Conservation (phyloP, 1,284 basidiomycete genomes). For the Pascua guehoae region DNA sequence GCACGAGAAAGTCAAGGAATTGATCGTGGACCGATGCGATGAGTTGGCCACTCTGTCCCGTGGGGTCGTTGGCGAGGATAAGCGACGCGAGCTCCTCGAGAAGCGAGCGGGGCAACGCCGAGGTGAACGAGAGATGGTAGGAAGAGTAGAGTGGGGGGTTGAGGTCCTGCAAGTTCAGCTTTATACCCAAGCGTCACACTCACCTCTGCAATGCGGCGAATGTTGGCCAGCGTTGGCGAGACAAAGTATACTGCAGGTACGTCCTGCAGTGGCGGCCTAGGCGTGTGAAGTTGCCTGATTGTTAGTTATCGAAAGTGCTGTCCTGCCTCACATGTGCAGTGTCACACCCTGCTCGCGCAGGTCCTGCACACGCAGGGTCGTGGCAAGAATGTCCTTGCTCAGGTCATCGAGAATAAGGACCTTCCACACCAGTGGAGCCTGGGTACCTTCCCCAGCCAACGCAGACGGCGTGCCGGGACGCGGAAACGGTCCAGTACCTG, state of each 20-base stretch:
- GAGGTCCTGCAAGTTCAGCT: conserved; percentile 54
- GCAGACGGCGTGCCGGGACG: conserved; percentile 37
- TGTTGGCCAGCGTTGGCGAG: conserved; percentile 79
- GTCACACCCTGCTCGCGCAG: conserved; percentile 94
- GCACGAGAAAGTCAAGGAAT: conserved; percentile 93
- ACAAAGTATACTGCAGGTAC: conserved; percentile 98
- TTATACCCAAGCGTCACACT: background rate
- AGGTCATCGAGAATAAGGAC: conserved; percentile 90
- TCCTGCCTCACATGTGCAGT: conserved; percentile 78
- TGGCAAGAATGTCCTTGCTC: conserved; percentile 94
- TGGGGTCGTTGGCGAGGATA: conserved; percentile 67
- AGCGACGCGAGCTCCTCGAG: conserved; percentile 90
- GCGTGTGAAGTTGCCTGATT: conserved; percentile 79
- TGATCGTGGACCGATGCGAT: conserved; percentile 84
- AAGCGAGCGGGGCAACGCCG: conserved; percentile 77
- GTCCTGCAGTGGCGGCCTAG: conserved; percentile 83
- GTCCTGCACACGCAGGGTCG: conserved; percentile 91
- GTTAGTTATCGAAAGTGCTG: background rate
- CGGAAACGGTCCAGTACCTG: conserved; percentile 30
- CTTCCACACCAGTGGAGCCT: conserved; percentile 91
- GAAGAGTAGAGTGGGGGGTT: conserved; percentile 85
- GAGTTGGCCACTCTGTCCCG: conserved; percentile 68
- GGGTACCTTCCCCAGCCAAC: conserved; percentile 34
- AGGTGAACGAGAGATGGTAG: conserved; percentile 93
- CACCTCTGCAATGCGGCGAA: conserved; percentile 83